phyloP scores from a whole-genome alignment of 108 stramenopile genomes.

The Chaetoceros muelleri region DNA sequence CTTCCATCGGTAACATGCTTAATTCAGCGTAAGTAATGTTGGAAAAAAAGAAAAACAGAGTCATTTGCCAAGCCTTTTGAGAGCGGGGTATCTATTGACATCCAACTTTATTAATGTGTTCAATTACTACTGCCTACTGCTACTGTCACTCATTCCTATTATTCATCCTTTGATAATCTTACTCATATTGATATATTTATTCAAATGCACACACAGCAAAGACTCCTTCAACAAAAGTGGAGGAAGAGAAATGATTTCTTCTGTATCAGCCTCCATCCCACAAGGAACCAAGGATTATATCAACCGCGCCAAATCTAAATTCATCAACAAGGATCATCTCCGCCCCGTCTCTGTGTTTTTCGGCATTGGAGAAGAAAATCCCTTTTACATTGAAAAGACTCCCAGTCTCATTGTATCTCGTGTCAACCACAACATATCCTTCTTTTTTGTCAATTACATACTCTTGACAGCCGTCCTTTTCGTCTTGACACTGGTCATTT shows the following conservation, averaged over 20 bases:
- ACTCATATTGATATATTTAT: background rate
- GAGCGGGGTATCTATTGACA: too few species aligned
- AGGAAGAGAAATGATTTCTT: slow-evolving; percentile 46
- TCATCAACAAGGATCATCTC: slow-evolving; percentile 61
- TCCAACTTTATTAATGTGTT: too few species aligned
- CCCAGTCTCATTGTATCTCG: slow-evolving; percentile 59
- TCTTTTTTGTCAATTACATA: slow-evolving; percentile 83
- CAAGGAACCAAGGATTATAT: slow-evolving; percentile 67
- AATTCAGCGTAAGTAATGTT: background rate
- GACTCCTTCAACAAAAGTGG: slow-evolving; percentile 73
- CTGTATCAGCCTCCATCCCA: slow-evolving; percentile 49
- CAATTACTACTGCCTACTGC: too few species aligned
- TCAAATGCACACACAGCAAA: slow-evolving; percentile 32
- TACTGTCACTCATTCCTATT: too few species aligned
- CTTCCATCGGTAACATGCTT: background rate
- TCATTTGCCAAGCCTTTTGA: too few species aligned
- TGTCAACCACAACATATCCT: slow-evolving; percentile 68
- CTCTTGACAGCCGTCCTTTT: slow-evolving; percentile 52
- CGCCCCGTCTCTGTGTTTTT: slow-evolving; percentile 64
- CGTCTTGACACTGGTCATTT: slow-evolving; percentile 54
- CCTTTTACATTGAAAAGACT: slow-evolving; percentile 74
- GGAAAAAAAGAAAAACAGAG: background rate
- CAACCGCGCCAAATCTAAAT: slow-evolving; percentile 33
- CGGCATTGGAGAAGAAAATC: slow-evolving; percentile 74
- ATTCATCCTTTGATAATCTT: too few species aligned